Base-by-base conservation (phyloP, 768 basidiomycete genomes). In the Steccherinum ochraceum region DNA sequence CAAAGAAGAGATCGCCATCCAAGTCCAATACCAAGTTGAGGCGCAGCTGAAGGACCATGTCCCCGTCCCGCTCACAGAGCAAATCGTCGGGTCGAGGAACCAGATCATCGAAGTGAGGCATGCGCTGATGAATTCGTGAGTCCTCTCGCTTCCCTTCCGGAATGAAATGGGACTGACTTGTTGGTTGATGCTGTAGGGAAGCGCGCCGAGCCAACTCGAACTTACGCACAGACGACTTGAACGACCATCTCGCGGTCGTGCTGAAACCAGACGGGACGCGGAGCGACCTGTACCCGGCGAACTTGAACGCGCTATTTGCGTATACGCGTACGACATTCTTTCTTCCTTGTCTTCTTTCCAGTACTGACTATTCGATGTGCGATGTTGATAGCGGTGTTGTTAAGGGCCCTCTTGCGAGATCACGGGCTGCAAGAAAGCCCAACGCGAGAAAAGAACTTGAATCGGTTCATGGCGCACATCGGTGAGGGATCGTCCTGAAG, bases 91-190 rank as follows among this genome's bases (percentile, higher is more conserved):
- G 53, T 75, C 66, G 49, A 70, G 70, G 51, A 62, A 63, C 46
- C 72, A 75, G 50, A 56, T 83, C 42, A 59, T 62, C 16, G 71
- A 73, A 5, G 69, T 78, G 43, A 69, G 69, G 52, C 64, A 68
- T 25, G 75, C 79, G 10, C 60, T 79, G 20, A 55, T 46, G 12
- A 84, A 83, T 63, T 80, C 80, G 82, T 83, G 54, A 55, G 78
- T 72, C 25, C 12, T 35, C 21, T 41, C 30, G 24, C 48, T 26
- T 21, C 4, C 7, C 5, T 43, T 19, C 41, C 23, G 4, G 18
- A 24, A 46, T 57, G 48, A 48, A 27, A 19, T 42, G 24, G 27
- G 12, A 42, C 35, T 45, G 13, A 39, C 10, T 53, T n/a, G 30
- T 49, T n/a, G n/a, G 35, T 35, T 27, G 23, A 42, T 10, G 47